Percentiles rank a stretch among this genome's conserved stretches.
Evolutionary conservation across 2,329 filamentous ascomycete species (phyloP).

Genomic region (Claviceps africana): DNA sequence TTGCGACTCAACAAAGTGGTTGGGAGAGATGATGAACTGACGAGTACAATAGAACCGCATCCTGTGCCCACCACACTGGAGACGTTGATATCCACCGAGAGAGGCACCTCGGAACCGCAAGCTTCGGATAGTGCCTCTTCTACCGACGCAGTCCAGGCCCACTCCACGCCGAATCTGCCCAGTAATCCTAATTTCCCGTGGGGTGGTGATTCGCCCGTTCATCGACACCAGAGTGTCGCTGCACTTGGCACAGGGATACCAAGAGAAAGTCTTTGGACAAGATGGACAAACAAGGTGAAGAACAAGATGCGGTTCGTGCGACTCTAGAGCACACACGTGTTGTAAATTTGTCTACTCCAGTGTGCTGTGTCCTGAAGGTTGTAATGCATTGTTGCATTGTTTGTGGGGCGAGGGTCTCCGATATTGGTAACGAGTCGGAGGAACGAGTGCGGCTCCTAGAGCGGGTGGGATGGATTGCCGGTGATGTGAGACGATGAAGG

Average conservation of each 20-base stretch:
- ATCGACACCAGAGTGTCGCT: slow-evolving; percentile 20
- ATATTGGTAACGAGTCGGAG: not conserved
- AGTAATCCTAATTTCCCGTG: slow-evolving; percentile 22
- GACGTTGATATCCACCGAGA: slow-evolving; percentile 5
- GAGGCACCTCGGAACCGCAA: slow-evolving; percentile 1
- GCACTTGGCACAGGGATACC: slow-evolving; percentile 12
- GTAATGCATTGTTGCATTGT: not conserved
- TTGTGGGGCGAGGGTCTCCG: not conserved
- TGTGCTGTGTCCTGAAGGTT: not conserved
- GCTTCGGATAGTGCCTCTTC: slow-evolving; percentile 8
- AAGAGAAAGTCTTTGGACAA: slow-evolving; percentile 5
- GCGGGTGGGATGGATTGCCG: not conserved
- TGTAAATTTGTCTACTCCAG: not conserved
- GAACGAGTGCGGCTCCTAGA: not conserved
- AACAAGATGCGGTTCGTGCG: not conserved
- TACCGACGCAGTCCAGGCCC: slow-evolving; percentile 1
- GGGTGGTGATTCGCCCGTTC: slow-evolving; percentile 21
- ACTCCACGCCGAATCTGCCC: slow-evolving; percentile 12
- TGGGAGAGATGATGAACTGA: not conserved
- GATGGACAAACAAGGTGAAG: not conserved
- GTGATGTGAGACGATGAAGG: not conserved
- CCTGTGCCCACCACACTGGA: slow-evolving; percentile 4
- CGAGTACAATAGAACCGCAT: not conserved
- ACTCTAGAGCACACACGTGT: not conserved
- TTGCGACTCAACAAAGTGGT: not conserved